Conservation (phyloP, 768 basidiomycete species). For the Suillus brevipes region DNA sequence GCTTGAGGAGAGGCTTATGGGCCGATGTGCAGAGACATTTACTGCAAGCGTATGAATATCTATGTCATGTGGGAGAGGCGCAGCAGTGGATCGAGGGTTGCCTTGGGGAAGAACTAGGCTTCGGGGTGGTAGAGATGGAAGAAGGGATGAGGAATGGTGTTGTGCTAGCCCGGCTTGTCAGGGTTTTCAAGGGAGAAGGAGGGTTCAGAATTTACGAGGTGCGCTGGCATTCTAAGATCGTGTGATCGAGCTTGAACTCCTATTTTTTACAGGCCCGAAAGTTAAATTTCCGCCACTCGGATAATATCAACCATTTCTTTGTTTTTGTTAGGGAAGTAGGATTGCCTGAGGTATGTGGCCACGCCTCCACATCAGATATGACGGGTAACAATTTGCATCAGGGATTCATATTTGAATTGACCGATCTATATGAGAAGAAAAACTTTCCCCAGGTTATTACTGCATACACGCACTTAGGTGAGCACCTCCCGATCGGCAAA, state of each 20-base stretch:
- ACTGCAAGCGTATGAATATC: slow-evolving; percentile 96
- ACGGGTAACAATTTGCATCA: slow-evolving; percentile 29
- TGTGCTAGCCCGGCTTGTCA: slow-evolving; percentile 87
- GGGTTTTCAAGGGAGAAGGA: slow-evolving; percentile 75
- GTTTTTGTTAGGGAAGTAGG: slow-evolving; percentile 83
- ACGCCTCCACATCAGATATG: not conserved
- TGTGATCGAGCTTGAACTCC: not conserved
- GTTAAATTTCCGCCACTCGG: slow-evolving; percentile 92
- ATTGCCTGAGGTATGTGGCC: slow-evolving; percentile 75
- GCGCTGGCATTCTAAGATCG: slow-evolving; percentile 18
- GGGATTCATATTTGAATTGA: slow-evolving; percentile 97
- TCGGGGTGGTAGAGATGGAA: slow-evolving; percentile 96
- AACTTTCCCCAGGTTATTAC: slow-evolving; percentile 99
- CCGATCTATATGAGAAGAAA: slow-evolving; percentile 98
- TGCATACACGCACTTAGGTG: slow-evolving; percentile 96
- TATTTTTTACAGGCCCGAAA: slow-evolving; percentile 67
- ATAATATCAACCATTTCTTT: slow-evolving; percentile 97
- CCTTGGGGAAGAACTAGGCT: slow-evolving; percentile 82
- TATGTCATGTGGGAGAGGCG: slow-evolving; percentile 97
- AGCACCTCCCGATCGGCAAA: slow-evolving; percentile 14
- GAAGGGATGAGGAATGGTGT: slow-evolving; percentile 92
- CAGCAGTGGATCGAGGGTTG: slow-evolving; percentile 98
- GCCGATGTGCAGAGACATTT: slow-evolving; percentile 91
- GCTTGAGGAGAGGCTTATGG: slow-evolving; percentile 67
- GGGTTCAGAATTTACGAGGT: slow-evolving; percentile 94